Base-by-base conservation (phyloP, 306 rosid species). In the Castanea crenata region DNA sequence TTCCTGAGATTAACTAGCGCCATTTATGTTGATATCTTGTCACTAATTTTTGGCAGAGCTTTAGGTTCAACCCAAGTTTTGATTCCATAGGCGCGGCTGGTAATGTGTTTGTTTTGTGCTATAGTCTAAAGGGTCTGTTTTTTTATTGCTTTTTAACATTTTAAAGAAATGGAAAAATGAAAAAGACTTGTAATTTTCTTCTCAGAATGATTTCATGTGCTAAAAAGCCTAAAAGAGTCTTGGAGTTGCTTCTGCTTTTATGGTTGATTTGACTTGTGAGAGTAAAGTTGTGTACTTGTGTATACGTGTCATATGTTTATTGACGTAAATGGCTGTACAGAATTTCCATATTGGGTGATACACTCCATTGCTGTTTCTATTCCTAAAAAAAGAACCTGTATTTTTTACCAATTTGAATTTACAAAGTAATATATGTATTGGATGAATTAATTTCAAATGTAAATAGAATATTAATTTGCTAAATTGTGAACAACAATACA, bases 11-110 rank as follows among this genome's bases (percentile, higher is more conserved):
- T 59, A 59, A 59, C 65, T 27, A 11, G 16, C 34, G 23, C 27
- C 5, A 59, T 27, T 21, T 59, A 49, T 49, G 54, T 3, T 49
- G 54, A 49, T 12, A 49, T 13, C 16, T 49, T 49, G 14, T 49
- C 0, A 49, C 54, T 38, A 38, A 38, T 38, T 38, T 38, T 38
- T 38, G 3, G 63, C 81, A 78, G 61, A 65, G 35, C 27, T 87
- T 82, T 81, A 18, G 54, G 74, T 82, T 78, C 80, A 73, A 71
- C 73, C 84, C 79, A 19, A 62, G 46, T 59, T 63, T 27, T 67
- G 67, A 65, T 69, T 76, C 61, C n/a, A 67, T 61, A 38, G 72
- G 38, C 77, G 84, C 77, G 63, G 59, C 71, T 81, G 96, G 98
- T 94, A 90, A 87, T 76, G 78, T 5, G 16, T 55, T 76, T 65